A percentile compares a stretch with the other conserved stretches of the same genome.
Conservation (phyloP, 441 rosid species). For the Euphorbia celastroides region DNA sequence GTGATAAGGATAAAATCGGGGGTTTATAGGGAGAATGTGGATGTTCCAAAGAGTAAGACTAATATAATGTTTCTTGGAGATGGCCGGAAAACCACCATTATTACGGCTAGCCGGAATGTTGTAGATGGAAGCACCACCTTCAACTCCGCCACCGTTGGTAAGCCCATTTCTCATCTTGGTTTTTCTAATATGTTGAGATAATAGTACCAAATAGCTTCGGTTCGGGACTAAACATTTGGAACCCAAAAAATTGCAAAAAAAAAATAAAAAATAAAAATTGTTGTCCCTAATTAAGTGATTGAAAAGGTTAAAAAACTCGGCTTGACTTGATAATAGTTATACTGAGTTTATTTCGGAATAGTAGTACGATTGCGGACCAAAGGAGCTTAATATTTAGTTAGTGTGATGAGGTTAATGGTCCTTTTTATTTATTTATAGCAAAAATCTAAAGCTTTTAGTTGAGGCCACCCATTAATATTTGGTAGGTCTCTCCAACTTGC, state of each 20-base stretch:
- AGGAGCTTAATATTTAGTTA: no score
- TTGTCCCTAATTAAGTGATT: no score
- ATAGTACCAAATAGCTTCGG: no score
- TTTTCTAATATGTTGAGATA: not conserved
- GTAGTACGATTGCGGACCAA: no score
- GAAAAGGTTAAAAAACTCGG: no score
- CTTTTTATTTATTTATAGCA: no score
- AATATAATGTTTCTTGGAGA: constrained; percentile 74
- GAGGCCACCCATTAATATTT: not conserved
- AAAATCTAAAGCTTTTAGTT: not conserved
- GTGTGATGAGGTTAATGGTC: not conserved
- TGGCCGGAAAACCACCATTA: constrained; percentile 53
- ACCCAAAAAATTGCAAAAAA: no score
- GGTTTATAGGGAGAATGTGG: constrained; percentile 59
- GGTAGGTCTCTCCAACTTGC: not conserved
- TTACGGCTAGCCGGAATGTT: constrained; percentile 52
- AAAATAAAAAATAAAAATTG: no score
- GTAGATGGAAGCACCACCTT: constrained; percentile 72
- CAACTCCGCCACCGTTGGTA: constrained; percentile 75
- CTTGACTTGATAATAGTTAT: no score
- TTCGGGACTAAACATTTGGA: no score
- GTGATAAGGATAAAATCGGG: constrained; percentile 61
- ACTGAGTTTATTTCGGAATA: no score
- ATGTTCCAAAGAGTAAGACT: constrained; percentile 68
- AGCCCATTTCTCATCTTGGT: not conserved